These are phyloP conservation scores for Suillus clintonianus DNA, from an alignment of 768 basidiomycete genomes.

Conservation along the genomic window DNA sequence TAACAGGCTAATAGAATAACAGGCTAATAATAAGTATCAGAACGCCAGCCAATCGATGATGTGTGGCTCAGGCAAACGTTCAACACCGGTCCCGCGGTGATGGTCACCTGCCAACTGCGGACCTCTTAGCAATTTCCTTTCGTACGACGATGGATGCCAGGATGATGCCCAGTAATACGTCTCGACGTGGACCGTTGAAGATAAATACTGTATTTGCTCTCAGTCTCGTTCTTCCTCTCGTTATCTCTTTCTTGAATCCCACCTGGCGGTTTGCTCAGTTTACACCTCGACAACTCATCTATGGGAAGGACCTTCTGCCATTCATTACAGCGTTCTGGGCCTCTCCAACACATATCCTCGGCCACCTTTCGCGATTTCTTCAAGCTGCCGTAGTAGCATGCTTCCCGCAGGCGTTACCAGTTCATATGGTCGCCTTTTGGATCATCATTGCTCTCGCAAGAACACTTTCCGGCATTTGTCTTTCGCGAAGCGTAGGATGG, in stretches of 20 bases:
- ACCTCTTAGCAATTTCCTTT: neutral
- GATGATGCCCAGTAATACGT: neutral
- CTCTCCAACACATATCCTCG: conserved; percentile 20
- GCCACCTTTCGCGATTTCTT: conserved; percentile 22
- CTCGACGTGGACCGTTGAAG: neutral
- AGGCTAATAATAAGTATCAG: neutral
- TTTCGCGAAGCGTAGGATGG: conserved; percentile 37
- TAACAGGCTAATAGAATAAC: neutral
- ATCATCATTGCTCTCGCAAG: conserved; percentile 19
- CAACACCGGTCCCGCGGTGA: neutral
- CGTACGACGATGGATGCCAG: neutral
- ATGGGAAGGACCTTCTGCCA: conserved; percentile 32
- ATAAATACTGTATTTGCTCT: conserved; percentile 12
- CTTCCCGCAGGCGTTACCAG: neutral
- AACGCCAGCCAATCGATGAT: neutral
- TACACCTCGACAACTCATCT: conserved; percentile 40
- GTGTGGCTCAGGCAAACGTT: neutral
- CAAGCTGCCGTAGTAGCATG: conserved; percentile 11
- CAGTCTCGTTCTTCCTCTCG: conserved; percentile 14
- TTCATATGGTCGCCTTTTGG: conserved; percentile 15
- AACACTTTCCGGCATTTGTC: conserved; percentile 20
- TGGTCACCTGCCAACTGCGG: neutral
- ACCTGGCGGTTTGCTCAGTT: conserved; percentile 28
- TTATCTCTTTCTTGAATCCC: conserved; percentile 8
- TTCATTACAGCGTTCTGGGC: conserved; percentile 41